Evolutionary conservation across 345 rosid species (phyloP).

Genomic region (Acer yangbiense): DNA sequence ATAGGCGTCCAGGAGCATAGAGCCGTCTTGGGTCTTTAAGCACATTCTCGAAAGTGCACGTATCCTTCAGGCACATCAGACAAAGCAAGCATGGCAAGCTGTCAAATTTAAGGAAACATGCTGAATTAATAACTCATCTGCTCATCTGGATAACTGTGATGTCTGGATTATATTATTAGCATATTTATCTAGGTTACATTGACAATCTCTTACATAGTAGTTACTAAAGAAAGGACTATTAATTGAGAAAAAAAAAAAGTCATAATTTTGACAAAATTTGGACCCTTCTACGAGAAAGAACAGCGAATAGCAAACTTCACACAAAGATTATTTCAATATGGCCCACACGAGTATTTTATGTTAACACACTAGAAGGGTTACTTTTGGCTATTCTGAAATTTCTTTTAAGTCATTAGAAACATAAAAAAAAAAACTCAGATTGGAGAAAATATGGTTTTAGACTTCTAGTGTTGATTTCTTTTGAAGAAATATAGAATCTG

Average conservation of each 20-base stretch:
- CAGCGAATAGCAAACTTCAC: not conserved
- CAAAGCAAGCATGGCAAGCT: conserved; percentile 95
- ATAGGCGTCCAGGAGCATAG: conserved; percentile 93
- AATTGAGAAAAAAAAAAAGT: not conserved
- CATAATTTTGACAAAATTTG: not conserved
- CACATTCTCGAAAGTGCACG: conserved; percentile 75
- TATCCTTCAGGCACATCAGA: conserved; percentile 86
- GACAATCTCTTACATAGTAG: not conserved
- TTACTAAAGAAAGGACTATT: not conserved
- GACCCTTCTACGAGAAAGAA: not conserved
- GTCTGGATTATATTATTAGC: not conserved
- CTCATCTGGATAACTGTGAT: not conserved
- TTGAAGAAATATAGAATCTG: not conserved
- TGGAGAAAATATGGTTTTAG: not conserved
- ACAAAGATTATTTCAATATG: not conserved
- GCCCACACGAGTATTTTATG: not conserved
- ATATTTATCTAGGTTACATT: not conserved
- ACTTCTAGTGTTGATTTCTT: not conserved
- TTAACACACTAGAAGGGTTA: not conserved
- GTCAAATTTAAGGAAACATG: conserved; percentile 32
- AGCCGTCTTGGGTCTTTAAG: conserved; percentile 86
- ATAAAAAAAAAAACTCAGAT: not conserved
- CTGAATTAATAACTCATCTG: conserved; percentile 6
- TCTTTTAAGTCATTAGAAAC: not conserved
- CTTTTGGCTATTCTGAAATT: too few species aligned